Evolutionary conservation across 2,329 filamentous ascomycete species (phyloP).

Genomic region (Fusarium poae): DNA sequence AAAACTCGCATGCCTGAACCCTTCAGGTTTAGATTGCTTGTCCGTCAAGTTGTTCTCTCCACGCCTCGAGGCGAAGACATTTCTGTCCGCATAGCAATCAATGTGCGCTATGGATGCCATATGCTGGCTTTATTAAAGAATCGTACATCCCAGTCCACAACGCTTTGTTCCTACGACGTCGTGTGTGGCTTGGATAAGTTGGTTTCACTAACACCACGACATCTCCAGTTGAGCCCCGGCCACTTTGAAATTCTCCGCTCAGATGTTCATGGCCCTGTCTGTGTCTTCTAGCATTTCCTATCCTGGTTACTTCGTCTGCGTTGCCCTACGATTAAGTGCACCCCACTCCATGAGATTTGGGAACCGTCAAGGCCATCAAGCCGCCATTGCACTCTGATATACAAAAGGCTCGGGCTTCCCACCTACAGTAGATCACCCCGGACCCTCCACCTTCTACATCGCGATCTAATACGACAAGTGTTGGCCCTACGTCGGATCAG

Average conservation of each 20-base stretch:
- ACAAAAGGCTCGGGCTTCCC: conserved; percentile 51
- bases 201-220: conserved; percentile 48
- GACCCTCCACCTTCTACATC: conserved; percentile 27
- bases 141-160: conserved; percentile 42
- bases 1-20: conserved; percentile 50
- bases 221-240: conserved; percentile 49
- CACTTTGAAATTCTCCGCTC: conserved; percentile 48
- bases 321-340: conserved; percentile 49
- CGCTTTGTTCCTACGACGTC: conserved; percentile 46
- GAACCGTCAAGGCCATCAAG: conserved; percentile 45
- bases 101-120: neutral
- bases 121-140: conserved; percentile 42
- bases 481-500: conserved; percentile 18
- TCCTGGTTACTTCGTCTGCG: conserved; percentile 56
- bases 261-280: conserved; percentile 44
- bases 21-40: conserved; percentile 48
- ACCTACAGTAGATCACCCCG: conserved; percentile 33
- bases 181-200: conserved; percentile 47
- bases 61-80: conserved; percentile 43
- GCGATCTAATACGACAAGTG: conserved; percentile 21
- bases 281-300: conserved; percentile 55
- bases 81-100: neutral
- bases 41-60: conserved; percentile 51
- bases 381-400: conserved; percentile 49
- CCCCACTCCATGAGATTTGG: conserved; percentile 40